Evolutionary conservation across 805 yeast genomes (phyloP).

Genomic region (Naumovozyma castellii): DNA sequence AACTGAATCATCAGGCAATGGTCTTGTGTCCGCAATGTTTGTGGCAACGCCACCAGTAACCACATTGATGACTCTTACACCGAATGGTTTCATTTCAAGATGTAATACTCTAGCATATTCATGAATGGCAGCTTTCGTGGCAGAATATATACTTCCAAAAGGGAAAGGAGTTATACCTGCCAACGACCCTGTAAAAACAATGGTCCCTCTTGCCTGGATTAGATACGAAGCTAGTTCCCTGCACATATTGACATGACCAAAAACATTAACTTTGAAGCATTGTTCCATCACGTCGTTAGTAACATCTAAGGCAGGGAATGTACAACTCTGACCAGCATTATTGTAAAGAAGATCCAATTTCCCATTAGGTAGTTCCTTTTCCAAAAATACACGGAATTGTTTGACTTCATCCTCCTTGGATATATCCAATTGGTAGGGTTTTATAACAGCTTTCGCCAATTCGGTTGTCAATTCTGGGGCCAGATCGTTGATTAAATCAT

Average conservation of each 20-base stretch:
- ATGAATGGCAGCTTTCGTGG: slow-evolving; percentile 70
- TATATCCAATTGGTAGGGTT: slow-evolving; percentile 49
- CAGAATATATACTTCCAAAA: slow-evolving; percentile 54
- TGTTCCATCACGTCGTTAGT: slow-evolving; percentile 42
- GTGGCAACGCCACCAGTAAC: slow-evolving; percentile 73
- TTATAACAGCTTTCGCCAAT: slow-evolving; percentile 30
- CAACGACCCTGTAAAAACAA: slow-evolving; percentile 67
- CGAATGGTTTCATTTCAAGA: slow-evolving; percentile 62
- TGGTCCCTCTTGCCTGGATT: slow-evolving; percentile 57
- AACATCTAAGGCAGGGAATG: slow-evolving; percentile 61
- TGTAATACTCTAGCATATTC: slow-evolving; percentile 56
- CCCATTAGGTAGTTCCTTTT: slow-evolving; percentile 34
- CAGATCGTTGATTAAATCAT: slow-evolving; percentile 32
- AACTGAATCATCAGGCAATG: slow-evolving; percentile 46
- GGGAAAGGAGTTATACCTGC: slow-evolving; percentile 64
- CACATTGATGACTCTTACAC: slow-evolving; percentile 58
- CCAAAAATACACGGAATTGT: slow-evolving; percentile 36
- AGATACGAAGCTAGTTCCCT: slow-evolving; percentile 47
- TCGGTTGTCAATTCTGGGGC: slow-evolving; percentile 4
- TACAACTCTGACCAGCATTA: slow-evolving; percentile 72
- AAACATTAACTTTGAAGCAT: slow-evolving; percentile 57
- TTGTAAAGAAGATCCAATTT: slow-evolving; percentile 55
- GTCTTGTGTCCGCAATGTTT: slow-evolving; percentile 56
- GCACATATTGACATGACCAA: slow-evolving; percentile 56
- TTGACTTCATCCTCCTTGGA: slow-evolving; percentile 40